A percentile compares a stretch with the other conserved stretches of the same genome.
These are phyloP conservation scores for Fusarium napiforme DNA, from an alignment of 2,329 filamentous ascomycete species.

Conservation along the genomic window DNA sequence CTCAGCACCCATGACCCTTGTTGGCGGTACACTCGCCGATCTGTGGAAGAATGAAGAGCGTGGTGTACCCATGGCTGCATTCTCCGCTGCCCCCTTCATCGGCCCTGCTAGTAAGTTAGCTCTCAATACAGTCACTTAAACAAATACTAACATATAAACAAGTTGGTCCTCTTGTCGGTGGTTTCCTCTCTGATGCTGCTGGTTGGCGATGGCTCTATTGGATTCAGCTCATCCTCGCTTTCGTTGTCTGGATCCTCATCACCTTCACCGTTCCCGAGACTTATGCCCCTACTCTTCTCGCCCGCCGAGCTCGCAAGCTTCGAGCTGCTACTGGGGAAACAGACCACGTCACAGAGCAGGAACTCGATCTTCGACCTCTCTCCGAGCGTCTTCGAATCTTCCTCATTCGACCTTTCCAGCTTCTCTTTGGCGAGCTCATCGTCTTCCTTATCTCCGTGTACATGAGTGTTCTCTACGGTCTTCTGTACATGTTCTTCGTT, in stretches of 20 bases:
- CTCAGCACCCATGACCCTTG: constrained; percentile 86
- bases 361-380: constrained; percentile 78
- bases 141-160: constrained; percentile 7
- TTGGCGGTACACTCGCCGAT: constrained; percentile 84
- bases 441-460: constrained; percentile 86
- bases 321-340: constrained; percentile 74
- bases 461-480: constrained; percentile 83
- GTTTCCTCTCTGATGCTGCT: constrained; percentile 74
- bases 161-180: constrained; percentile 79
- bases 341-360: constrained; percentile 80
- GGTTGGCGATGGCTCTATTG: constrained; percentile 90
- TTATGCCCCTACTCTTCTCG: constrained; percentile 83
- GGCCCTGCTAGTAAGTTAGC: constrained; percentile 72
- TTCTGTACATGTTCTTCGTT: constrained; percentile 82
- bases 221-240: constrained; percentile 83
- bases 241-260: constrained; percentile 77
- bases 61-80: constrained; percentile 87
- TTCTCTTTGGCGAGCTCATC: constrained; percentile 85
- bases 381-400: constrained; percentile 77
- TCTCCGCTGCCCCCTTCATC: constrained; percentile 84
- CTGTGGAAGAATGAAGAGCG: constrained; percentile 87
- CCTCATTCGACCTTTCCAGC: constrained; percentile 83
- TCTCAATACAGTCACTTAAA: not conserved
- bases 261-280: constrained; percentile 92
- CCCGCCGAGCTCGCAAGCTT: constrained; percentile 75